A percentile compares a stretch with the other conserved stretches of the same genome.
phyloP scores from a whole-genome alignment of 495 filamentous ascomycete species.

The Penicillium antarcticum region DNA sequence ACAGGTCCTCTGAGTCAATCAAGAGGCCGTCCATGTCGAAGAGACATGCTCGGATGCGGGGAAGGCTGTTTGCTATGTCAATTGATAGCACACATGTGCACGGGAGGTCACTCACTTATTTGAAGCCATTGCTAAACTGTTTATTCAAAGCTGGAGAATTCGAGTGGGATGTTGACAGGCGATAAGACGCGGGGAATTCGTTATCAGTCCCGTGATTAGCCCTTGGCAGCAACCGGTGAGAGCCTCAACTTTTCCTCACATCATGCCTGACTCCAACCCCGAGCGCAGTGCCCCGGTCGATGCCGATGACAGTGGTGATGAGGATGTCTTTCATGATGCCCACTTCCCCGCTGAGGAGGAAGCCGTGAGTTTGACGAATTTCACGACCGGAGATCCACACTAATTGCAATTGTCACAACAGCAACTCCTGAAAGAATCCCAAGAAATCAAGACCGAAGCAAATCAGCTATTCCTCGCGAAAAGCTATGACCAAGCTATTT shows the following conservation, averaged over 20 bases:
- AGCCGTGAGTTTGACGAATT: conserved; percentile 47
- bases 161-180: background rate
- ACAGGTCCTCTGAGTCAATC: conserved; percentile 90
- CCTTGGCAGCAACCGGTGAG: conserved; percentile 3
- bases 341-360: conserved; percentile 75
- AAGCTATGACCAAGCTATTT: conserved; percentile 80
- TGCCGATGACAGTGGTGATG: conserved; percentile 34
- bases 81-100: background rate
- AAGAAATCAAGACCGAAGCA: conserved; percentile 70
- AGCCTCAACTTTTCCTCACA: conserved; percentile 2
- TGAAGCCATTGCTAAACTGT: conserved; percentile 10
- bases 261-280: conserved; percentile 11
- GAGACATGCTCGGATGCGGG: conserved; percentile 84
- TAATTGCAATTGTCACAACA: conserved; percentile 24
- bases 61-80: conserved; percentile 48
- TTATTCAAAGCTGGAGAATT: conserved; percentile 1
- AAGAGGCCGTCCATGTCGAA: conserved; percentile 99
- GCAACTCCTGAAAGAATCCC: conserved; percentile 68
- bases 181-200: conserved; percentile 23
- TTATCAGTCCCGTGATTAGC: conserved; percentile 24
- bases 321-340: conserved; percentile 47
- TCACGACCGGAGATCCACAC: background rate
- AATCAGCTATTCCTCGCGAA: conserved; percentile 71
- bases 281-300: conserved; percentile 15
- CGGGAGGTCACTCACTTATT: conserved; percentile 10